Conservation (phyloP, 2,329 filamentous ascomycete genomes). For the Xylariaceae sp. region DNA sequence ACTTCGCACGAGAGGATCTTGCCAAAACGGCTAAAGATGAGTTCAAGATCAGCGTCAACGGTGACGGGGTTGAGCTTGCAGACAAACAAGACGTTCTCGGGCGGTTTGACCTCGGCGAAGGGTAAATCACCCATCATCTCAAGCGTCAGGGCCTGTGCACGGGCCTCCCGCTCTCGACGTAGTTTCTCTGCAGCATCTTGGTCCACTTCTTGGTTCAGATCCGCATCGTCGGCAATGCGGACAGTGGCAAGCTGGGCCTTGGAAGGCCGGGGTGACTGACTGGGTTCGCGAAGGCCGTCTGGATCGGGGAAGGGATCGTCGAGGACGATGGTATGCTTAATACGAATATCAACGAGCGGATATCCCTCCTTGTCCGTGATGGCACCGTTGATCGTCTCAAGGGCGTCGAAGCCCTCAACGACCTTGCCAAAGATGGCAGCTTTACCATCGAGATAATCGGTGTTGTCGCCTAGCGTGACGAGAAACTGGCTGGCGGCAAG, state of each 20-base stretch:
- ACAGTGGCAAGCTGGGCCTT: conserved; percentile 86
- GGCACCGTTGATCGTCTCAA: conserved; percentile 88
- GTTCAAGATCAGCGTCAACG: conserved; percentile 84
- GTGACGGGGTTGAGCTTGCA: conserved; percentile 98
- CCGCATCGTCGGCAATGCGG: conserved; percentile 83
- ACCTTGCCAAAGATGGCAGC: conserved; percentile 94
- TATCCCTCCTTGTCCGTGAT: conserved; percentile 83
- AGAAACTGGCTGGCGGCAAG: conserved; percentile 90
- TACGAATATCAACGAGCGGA: conserved; percentile 88
- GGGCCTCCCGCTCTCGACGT: conserved; percentile 81
- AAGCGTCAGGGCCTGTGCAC: conserved; percentile 87
- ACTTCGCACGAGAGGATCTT: conserved; percentile 94
- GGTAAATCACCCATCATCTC: conserved; percentile 98
- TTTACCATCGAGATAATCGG: conserved; percentile 87
- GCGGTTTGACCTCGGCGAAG: conserved; percentile 94
- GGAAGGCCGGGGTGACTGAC: conserved; percentile 72
- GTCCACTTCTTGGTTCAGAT: conserved; percentile 64
- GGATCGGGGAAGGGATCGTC: conserved; percentile 92
- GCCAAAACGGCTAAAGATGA: conserved; percentile 96
- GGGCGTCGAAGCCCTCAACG: conserved; percentile 87
- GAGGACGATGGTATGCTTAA: conserved; percentile 85
- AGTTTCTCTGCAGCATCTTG: conserved; percentile 75
- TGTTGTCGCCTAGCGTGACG: conserved; percentile 81
- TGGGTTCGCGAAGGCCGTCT: conserved; percentile 66
- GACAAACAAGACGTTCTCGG: conserved; percentile 95